Evolutionary conservation across 345 rosid species (phyloP), one percentile per base, ranked within the genome.

Genomic region (Lumnitzera racemosa): DNA sequence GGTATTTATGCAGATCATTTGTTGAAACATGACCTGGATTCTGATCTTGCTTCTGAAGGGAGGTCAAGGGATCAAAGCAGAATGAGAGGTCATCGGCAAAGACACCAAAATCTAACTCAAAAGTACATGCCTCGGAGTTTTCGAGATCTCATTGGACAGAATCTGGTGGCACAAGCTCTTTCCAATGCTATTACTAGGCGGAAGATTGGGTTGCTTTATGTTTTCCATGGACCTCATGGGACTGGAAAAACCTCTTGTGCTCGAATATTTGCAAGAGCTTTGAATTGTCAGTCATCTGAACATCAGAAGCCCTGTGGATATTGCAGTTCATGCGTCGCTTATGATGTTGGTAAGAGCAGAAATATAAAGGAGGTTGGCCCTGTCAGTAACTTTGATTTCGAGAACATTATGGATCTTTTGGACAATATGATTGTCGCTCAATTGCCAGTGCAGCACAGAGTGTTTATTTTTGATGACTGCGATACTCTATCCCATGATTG

Each of bases 171-270:
- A 6, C 96, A 90, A 78, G 97, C 96, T 70, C 88, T 95, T 43
- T 85, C 85, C 16, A 95, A 95, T 67, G 99, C 96, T 20, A 88
- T 83, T 47, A 61, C 54, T 55, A 81, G 70, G 72, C 85, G 78
- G 58, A 95, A 85, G 79, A 83, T 95, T 52, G 99, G 96, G 17
- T 74, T 90, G 59, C 87, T 95, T 15, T 95, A 90, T 59, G 96
- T 87, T 16, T 90, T 95, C 61, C 81, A 95, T 12, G 99, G 99
- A 49, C 96, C 97, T 72, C 96, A 85, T 58, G 99, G 99, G 53
- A 90, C 98, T 2, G 99, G 99, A 27, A 95, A 90, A 70, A 88
- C 98, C 25, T 95, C 94, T 0, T 88, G 98, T 61, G 99, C 99
- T 51, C 84, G 98, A 24, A 74, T 86, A 46, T 86, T 95, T 57